Evolutionary conservation across 768 basidiomycete genomes (phyloP), one percentile per base, ranked within the genome.

Genomic region (Rhizopogon vinicolor): DNA sequence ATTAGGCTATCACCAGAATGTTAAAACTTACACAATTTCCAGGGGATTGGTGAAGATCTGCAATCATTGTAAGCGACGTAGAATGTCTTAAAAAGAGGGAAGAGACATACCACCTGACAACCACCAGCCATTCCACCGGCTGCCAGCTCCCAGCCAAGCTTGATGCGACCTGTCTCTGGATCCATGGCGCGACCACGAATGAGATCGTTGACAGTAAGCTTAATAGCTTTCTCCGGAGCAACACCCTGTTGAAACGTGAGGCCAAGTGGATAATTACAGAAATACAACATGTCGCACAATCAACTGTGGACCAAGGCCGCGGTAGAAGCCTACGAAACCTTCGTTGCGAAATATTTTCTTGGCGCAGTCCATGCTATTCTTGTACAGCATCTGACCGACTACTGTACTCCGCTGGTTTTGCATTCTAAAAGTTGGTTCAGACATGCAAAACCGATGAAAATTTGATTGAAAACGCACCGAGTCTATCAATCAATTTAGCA

Each of bases 391-490:
- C 73, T 99, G 96, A 39, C 97, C 97, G 31, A 99, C 97, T 19
- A 99, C 91, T 6, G 90, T 93, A 59, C 87, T 93, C 13, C 97
- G 86, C 70, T 99, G 97, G 68, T 99, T 99, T 76, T 99, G 97
- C 81, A 99, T 93, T 40, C 93, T 92, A 58, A 12, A 51, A 25
- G 42, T 37, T 22, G 25, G 41, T 51, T 42, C 31, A 55, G 53
- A 55, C 12, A 33, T 7, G 10, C 7, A 18, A 62, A 22, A 64
- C 41, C 44, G 13, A 8, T 41, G 39, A 18, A 44, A 41, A 16
- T 18, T 46, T 18, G 16, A 10, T 33, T 18, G 19, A n/a, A 37
- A 7, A 54, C 72, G 52, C 67, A 87, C 86, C 86, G 78, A 49
- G 86, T 88, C 83, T 86, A 71, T 44, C 31, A 50, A 61, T 51